Base-by-base conservation (phyloP, 1,139 yeast genomes). In the Keqinozyma sinolaborantium region DNA sequence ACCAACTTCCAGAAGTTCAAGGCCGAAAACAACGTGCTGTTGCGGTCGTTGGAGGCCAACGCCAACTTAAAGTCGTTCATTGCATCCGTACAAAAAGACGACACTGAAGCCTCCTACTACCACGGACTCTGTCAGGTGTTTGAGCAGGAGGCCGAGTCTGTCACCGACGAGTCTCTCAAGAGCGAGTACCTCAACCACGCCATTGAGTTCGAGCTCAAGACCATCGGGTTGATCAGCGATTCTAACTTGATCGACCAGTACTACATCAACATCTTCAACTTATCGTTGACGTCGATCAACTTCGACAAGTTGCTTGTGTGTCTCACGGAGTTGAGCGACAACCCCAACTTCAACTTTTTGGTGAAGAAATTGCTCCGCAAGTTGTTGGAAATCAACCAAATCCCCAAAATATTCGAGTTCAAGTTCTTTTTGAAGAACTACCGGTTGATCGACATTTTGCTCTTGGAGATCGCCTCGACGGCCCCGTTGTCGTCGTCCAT, bases 381-480 rank as follows among this genome's bases (percentile, higher is more conserved):
- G 34, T 46, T 64, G 19, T 46, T 64, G 6, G 36, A 38, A 3
- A 45, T 46, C 27, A 51, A 49, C 30, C 32, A 48, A 14, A 47
- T 55, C 16, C 38, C 48, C 1, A 47, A 40, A 4, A 41, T 62
- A 7, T 62, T 63, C 36, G 45, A 49, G 3, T 42, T 47, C 24
- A 30, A 38, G 6, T 47, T 64, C 23, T 63, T 56, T 31, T 39
- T 40, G 4, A 36, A 44, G 13, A 50, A 66, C 36, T 65, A 51
- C 37, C 47, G 53, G 18, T 43, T 60, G 6, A 53, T 73, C 30
- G 78, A 73, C 47, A 42, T 51, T 1, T 56, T 72, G 5, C 48
- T 75, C 15, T 46, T 58, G 25, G 58, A 62, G 26, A 45, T 62
- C 24, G 77, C 78, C 2, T 56, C 60, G 33, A 47, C 51, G 24